Evolutionary conservation across 306 rosid genomes (phyloP), one percentile per base, ranked within the genome.

Genomic region (Macrotyloma uniflorum): DNA sequence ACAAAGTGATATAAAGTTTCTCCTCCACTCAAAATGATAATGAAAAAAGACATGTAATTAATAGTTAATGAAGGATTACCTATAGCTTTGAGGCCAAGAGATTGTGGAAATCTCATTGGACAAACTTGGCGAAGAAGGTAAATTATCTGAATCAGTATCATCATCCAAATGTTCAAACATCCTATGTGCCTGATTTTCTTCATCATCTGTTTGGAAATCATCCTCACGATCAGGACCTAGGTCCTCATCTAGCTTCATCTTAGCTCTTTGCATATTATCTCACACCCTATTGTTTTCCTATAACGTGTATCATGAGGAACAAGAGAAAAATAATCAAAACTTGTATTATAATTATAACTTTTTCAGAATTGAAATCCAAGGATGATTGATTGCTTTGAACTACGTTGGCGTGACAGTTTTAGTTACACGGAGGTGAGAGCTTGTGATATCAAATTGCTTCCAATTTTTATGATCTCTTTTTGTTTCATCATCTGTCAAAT

Each of bases 21-120:
- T 12, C 23, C 5, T 0, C 7, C 61, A 20, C 65, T 7, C 8
- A 12, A 24, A 2, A 28, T 12, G 30, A 43, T 4, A 42, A 0
- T 1, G 4, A 32, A 30, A 8, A 22, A 46, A 8, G 2, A 9
- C 5, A 57, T 5, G 5, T 6, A 14, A 45, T 5, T 22, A 70
- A 40, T 19, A 71, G 45, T 12, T 38, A 64, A 38, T 20, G 4
- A 24, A 38, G 4, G 4, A 47, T 38, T 87, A 86, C 93, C 91
- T 51, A 77, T 87, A 87, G 59, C 87, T 87, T 72, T 87, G 91
- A 72, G 96, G 96, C 96, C 96, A 88, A 4, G 72, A 1, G 49
- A 68, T 5, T 20, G 13, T 80, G 4, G 70, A 14, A 38, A 64
- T 46, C n/a, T 75, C 77, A 13, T 28, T 57, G 19, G 91, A 86